Base-by-base conservation (phyloP, 768 basidiomycete species). In the Trametes gibbosa region DNA sequence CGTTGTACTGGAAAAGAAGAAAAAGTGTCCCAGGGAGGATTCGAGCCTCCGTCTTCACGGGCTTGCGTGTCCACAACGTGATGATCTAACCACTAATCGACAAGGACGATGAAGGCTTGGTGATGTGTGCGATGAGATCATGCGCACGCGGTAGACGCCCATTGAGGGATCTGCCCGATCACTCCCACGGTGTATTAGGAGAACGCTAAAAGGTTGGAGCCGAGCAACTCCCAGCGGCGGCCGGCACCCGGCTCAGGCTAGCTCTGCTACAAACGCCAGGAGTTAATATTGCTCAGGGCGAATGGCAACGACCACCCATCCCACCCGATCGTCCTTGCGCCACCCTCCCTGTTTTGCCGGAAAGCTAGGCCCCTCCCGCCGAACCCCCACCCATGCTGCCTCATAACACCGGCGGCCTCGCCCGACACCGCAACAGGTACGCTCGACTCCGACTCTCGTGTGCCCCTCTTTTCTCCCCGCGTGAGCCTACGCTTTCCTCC, bases 21-120 rank as follows among this genome's bases (percentile, higher is more conserved):
- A 54, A 54, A 54, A 43, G 45, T 61, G 60, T 61, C 60, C 60
- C 60, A 61, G 60, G 60, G 54, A 61, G 60, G 60, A 61, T 61
- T 61, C 60, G 60, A 61, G 60, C 60, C 60, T 61, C 54, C 60
- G 60, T 61, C 54, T 61, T 61, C 60, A 61, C 60, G 60, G 60
- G 21, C 46, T 52, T 56, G 50, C n/a, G 47, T 50, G 23, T 29
- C 60, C 60, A 61, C 60, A 61, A 61, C 60, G 60, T 61, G 60
- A 61, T 45, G 60, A 61, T 61, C 60, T 61, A 45, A 61, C 60
- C 60, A 61, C 60, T 61, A 61, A 61, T 61, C 60, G 54, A 61
- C 60, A 61, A 50, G 60, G 60, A 61, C 60, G 43, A 25, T 56
- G 50, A 41, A 47, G 25, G 16, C 3, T 14, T 41, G 32, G 40